A percentile compares a stretch with the other conserved stretches of the same genome.
Evolutionary conservation across 768 basidiomycete genomes (phyloP).

Genomic region (Lepiota subincarnata): DNA sequence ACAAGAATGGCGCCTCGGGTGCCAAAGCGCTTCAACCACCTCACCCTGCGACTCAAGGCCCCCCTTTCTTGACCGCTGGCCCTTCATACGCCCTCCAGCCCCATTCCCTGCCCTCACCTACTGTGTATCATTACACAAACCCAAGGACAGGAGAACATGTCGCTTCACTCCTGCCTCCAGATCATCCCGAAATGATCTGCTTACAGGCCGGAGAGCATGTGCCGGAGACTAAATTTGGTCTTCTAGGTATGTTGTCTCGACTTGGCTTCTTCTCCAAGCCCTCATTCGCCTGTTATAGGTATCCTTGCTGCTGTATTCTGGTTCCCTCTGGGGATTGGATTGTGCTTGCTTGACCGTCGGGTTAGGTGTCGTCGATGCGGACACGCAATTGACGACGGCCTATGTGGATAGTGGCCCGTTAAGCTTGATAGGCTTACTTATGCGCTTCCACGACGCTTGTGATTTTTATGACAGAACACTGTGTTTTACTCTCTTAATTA

Average conservation of each 20-base stretch:
- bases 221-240: slow-evolving; percentile 57
- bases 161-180: slow-evolving; percentile 65
- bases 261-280: background rate
- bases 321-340: slow-evolving; percentile 80
- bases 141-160: slow-evolving; percentile 54
- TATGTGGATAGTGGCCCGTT: slow-evolving; percentile 30
- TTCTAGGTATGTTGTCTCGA: slow-evolving; percentile 51
- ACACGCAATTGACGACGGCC: slow-evolving; percentile 35
- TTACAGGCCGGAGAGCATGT: slow-evolving; percentile 74
- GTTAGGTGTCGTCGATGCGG: slow-evolving; percentile 60
- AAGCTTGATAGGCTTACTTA: background rate
- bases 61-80: slow-evolving; percentile 11
- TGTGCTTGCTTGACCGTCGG: slow-evolving; percentile 71
- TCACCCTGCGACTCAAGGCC: background rate
- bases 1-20: background rate
- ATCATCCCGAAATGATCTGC: slow-evolving; percentile 82
- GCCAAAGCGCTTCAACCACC: background rate
- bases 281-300: slow-evolving; percentile 36
- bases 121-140: slow-evolving; percentile 67
- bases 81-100: slow-evolving; percentile 27
- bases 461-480: too few relatives aligned
- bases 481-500: too few relatives aligned
- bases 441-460: too few relatives aligned
- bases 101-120: slow-evolving; percentile 37
- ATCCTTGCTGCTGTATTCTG: slow-evolving; percentile 79